Conservation (phyloP, 2,329 filamentous ascomycete species). For the Drechslerella coelobrocha region DNA sequence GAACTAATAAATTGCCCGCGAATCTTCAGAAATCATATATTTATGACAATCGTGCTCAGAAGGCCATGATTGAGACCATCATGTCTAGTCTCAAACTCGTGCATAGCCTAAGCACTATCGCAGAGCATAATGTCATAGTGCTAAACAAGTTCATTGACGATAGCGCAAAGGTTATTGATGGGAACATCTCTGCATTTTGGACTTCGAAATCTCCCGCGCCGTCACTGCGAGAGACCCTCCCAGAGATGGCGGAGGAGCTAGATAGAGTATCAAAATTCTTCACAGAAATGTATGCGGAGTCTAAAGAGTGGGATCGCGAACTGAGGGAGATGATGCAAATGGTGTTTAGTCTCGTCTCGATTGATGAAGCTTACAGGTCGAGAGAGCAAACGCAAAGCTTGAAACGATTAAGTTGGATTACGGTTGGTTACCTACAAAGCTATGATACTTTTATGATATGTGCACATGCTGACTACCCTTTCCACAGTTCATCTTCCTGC, state of each 20-base stretch:
- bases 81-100: constrained; percentile 43
- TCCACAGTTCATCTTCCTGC: constrained; percentile 52
- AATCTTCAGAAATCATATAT: constrained; percentile 45
- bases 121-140: constrained; percentile 30
- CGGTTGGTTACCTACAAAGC: constrained; percentile 33
- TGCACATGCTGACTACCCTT: constrained; percentile 11
- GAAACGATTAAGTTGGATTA: constrained; percentile 53
- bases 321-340: constrained; percentile 46
- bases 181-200: constrained; percentile 46
- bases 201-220: constrained; percentile 27
- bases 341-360: constrained; percentile 52
- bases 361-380: constrained; percentile 53
- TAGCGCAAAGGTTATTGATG: constrained; percentile 29
- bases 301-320: constrained; percentile 46
- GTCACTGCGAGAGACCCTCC: constrained; percentile 20
- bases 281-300: constrained; percentile 5
- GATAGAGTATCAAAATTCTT: constrained; percentile 28
- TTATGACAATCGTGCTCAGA: constrained; percentile 49
- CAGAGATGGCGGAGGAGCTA: constrained; percentile 35
- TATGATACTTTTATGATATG: neutral
- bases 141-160: constrained; percentile 36
- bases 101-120: constrained; percentile 36
- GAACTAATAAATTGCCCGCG: neutral
- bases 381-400: constrained; percentile 52
- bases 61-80: constrained; percentile 48